phyloP scores from a whole-genome alignment of 352 stramenopile species.

The Globisporangium paddicum region DNA sequence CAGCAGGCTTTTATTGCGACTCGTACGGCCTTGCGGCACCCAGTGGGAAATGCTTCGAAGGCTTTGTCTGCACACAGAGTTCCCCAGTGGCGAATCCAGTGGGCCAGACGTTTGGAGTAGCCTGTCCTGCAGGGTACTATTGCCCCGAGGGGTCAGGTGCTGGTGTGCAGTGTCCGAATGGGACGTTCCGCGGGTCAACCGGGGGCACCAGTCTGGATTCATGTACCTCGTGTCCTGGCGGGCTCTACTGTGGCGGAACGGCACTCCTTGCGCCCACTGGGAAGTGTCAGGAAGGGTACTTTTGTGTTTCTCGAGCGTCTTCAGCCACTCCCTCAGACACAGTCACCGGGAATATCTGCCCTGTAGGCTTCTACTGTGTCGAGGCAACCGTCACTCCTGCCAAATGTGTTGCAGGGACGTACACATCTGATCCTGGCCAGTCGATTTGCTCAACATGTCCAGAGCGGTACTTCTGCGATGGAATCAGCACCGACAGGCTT shows the following conservation, averaged over 20 bases:
- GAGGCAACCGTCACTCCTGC: constrained; percentile 36
- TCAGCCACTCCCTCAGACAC: constrained; percentile 41
- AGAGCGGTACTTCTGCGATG: constrained; percentile 65
- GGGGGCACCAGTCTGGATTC: constrained; percentile 51
- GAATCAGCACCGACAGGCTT: constrained; percentile 31
- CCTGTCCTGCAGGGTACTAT: constrained; percentile 68
- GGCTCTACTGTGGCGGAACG: constrained; percentile 42
- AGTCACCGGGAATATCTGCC: constrained; percentile 42
- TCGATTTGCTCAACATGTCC: constrained; percentile 37
- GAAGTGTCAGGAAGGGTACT: constrained; percentile 77
- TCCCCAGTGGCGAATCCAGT: constrained; percentile 62
- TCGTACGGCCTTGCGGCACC: constrained; percentile 53
- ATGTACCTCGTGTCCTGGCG: constrained; percentile 66
- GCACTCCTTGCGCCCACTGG: constrained; percentile 43
- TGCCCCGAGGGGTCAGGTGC: constrained; percentile 58
- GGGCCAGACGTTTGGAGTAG: constrained; percentile 35
- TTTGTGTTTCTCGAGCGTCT: constrained; percentile 53
- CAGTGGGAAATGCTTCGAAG: constrained; percentile 57
- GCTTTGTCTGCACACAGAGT: constrained; percentile 50
- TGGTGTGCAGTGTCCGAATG: constrained; percentile 50
- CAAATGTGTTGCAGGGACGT: constrained; percentile 43
- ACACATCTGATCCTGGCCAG: constrained; percentile 23
- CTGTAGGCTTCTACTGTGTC: constrained; percentile 56
- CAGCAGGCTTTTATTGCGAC: constrained; percentile 86
- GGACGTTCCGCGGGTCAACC: constrained; percentile 42